Percentiles rank a stretch among this genome's conserved stretches.
Conservation (phyloP, 1,284 basidiomycete species). For the Pulveroboletus sp. region DNA sequence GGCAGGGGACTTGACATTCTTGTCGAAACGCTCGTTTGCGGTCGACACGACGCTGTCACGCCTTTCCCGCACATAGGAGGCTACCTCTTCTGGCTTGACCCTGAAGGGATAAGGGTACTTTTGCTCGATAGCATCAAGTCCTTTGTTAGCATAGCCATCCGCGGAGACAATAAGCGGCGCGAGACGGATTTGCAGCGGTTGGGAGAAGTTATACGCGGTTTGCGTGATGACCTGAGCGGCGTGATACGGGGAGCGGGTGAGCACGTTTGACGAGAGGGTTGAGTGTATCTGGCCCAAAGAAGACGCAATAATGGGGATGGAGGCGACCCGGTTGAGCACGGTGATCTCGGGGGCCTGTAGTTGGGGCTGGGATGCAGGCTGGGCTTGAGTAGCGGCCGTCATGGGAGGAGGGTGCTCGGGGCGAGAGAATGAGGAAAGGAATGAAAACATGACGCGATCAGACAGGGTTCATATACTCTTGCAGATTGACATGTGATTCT, state of each 20-base stretch:
- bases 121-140: conserved; percentile 69
- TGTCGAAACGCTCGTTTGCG: conserved; percentile 68
- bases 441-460: conserved; percentile 10
- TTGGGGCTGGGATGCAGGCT: conserved; percentile 34
- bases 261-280: conserved; percentile 57
- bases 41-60: conserved; percentile 55
- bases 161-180: conserved; percentile 64
- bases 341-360: conserved; percentile 54
- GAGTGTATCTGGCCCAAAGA: conserved; percentile 59
- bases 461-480: conserved; percentile 36
- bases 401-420: conserved; percentile 29
- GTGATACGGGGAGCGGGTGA: conserved; percentile 63
- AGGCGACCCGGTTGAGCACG: conserved; percentile 58
- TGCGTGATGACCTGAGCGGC: conserved; percentile 60
- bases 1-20: conserved; percentile 63
- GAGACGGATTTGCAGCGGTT: conserved; percentile 63
- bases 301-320: conserved; percentile 69
- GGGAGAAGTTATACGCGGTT: conserved; percentile 60
- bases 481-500: conserved; percentile 29
- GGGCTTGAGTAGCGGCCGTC: conserved; percentile 44
- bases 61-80: conserved; percentile 56
- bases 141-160: conserved; percentile 69
- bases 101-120: conserved; percentile 76
- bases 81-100: conserved; percentile 68
- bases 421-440: conserved; percentile 6